Base-by-base conservation (phyloP, 1,139 yeast genomes). In the Lodderomyces jiufengensis region DNA sequence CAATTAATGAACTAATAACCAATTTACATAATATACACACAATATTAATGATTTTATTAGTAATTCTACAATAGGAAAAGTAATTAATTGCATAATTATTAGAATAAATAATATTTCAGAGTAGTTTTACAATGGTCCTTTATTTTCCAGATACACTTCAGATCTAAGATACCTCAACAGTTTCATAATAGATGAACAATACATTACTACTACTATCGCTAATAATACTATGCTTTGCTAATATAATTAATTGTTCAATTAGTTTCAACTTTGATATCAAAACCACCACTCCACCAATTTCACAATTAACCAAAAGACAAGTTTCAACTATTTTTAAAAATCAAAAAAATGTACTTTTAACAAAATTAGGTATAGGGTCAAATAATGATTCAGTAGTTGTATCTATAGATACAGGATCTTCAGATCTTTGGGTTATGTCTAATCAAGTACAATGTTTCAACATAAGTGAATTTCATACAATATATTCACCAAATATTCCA, bases 361-460 rank as follows among this genome's bases (percentile, higher is more conserved):
- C 74, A 1, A 56, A 55, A 10, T 44, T 76, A 33, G 41, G 50
- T 24, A 46, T 66, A 24, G 75, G 75, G 1, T 56, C 66, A 8
- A 47, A 56, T 24, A 42, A 49, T 11, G 61, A 65, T 31, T 33
- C 47, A 18, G 59, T 59, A 12, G 48, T 52, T 2, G 66, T 66
- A 1, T 48, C 66, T 33, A 57, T 70, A 13, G 76, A 70, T 27
- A 70, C 76, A 5, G 74, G 74, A 9, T 63, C 71, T n/a, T 50
- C 66, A 23, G 74, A 68, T 42, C 47, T 69, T 38, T 70, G 76
- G 76, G 58, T 70, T 8, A 39, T 41, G 49, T 36, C 36, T 2
- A 24, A 25, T 3, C 34, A 35, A 21, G 45, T 40, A 1, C 16
- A 29, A 4, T 44, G 49, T 34, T 64, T 70, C 13, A 71, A 70